Evolutionary conservation across 176 grass and related monocot species (phyloP).

Genomic region (Microstegium vimineum): DNA sequence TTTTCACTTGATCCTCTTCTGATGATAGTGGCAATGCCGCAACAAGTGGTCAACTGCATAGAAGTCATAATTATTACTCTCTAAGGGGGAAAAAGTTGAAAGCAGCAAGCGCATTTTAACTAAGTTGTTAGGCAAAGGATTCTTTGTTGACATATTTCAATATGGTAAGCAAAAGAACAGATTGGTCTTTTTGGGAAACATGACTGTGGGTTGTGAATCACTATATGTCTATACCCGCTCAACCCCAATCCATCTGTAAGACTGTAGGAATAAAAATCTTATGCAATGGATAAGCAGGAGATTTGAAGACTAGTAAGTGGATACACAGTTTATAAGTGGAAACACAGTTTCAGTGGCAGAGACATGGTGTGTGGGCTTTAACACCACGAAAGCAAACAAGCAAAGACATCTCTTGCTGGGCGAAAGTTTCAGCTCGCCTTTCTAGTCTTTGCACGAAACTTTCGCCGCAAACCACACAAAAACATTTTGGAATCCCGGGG

Average conservation of each 20-base stretch:
- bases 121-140: neutral
- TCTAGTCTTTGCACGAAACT: too few species aligned
- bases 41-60: slow-evolving; percentile 84
- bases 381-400: neutral
- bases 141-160: neutral
- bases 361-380: neutral
- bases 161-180: neutral
- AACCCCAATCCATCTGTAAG: neutral
- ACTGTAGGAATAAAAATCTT: neutral
- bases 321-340: neutral
- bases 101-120: neutral
- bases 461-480: neutral
- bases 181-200: neutral
- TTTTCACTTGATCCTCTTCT: slow-evolving; percentile 81
- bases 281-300: neutral
- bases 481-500: too few species aligned
- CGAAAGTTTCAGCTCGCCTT: too few species aligned
- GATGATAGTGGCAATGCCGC: slow-evolving; percentile 69
- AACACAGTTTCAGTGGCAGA: neutral
- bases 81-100: neutral
- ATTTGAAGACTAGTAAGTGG: neutral
- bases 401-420: too few species aligned
- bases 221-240: too few species aligned
- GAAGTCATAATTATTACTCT: neutral
- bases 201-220: neutral